A percentile compares a stretch with the other conserved stretches of the same genome.
Evolutionary conservation across 257 asterid genomes (phyloP).

Genomic region (Solanum sparsipilum): DNA sequence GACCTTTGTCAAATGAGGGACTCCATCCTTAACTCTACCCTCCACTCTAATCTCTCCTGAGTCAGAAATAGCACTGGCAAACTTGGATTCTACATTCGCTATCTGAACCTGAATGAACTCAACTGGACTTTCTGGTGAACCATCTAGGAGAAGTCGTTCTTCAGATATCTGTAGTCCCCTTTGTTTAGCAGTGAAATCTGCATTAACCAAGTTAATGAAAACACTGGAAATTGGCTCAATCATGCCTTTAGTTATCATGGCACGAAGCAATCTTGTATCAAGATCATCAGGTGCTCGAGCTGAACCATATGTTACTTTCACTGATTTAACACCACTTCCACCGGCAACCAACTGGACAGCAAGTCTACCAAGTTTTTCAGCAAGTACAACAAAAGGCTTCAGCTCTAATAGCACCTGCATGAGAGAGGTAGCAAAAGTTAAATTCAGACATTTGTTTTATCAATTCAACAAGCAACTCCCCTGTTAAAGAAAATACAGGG

Average conservation of each 20-base stretch:
- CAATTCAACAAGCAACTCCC: background rate
- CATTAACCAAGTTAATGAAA: slow-evolving; percentile 71
- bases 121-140: slow-evolving; percentile 80
- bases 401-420: slow-evolving; percentile 74
- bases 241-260: slow-evolving; percentile 90
- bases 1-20: slow-evolving; percentile 74
- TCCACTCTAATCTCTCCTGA: slow-evolving; percentile 71
- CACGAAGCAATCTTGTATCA: slow-evolving; percentile 83
- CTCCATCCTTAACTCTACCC: slow-evolving; percentile 79
- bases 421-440: background rate
- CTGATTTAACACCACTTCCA: slow-evolving; percentile 66
- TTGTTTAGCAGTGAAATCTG: slow-evolving; percentile 89
- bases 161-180: slow-evolving; percentile 68
- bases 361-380: slow-evolving; percentile 92
- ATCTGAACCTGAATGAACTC: slow-evolving; percentile 72
- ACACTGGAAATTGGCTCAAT: slow-evolving; percentile 83
- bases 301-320: slow-evolving; percentile 70
- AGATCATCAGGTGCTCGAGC: slow-evolving; percentile 88
- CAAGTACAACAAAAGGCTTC: slow-evolving; percentile 72
- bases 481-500: background rate
- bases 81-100: slow-evolving; percentile 77
- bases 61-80: slow-evolving; percentile 80
- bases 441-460: background rate
- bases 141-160: slow-evolving; percentile 60
- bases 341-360: slow-evolving; percentile 93